Evolutionary conservation across 805 yeast genomes (phyloP).

Genomic region (Lipomyces yamanashiensis): DNA sequence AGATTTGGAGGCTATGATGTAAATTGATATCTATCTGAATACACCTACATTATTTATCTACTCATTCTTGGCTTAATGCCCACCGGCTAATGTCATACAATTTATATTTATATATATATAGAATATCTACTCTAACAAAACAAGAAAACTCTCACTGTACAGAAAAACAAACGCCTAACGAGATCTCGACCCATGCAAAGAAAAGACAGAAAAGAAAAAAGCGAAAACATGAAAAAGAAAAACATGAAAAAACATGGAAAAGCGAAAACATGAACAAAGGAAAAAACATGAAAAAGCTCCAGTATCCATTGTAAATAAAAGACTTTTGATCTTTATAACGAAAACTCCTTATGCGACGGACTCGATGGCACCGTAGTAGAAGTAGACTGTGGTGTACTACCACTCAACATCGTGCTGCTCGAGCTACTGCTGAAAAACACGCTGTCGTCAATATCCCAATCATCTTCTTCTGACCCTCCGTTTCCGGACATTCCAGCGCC

Average conservation of each 20-base stretch:
- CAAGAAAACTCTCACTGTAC: not conserved
- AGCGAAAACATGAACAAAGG: not conserved
- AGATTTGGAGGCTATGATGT: slow-evolving; percentile 68
- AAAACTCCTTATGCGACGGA: slow-evolving; percentile 31
- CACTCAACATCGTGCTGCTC: slow-evolving; percentile 26
- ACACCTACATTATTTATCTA: not conserved
- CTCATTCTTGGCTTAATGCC: not conserved
- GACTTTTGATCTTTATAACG: slow-evolving; percentile 19
- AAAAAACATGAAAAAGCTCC: not conserved
- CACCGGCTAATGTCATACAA: not conserved
- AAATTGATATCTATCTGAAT: slow-evolving; percentile 6
- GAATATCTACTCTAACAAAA: not conserved
- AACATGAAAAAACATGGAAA: not conserved
- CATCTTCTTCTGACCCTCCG: slow-evolving; percentile 24
- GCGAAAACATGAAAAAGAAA: not conserved
- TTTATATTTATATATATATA: not conserved
- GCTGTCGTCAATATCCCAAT: slow-evolving; percentile 38
- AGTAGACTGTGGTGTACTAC: slow-evolving; percentile 26
- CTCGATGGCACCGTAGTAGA: slow-evolving; percentile 34
- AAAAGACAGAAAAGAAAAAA: not conserved
- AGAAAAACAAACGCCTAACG: not conserved
- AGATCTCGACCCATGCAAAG: not conserved
- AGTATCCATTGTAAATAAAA: not conserved
- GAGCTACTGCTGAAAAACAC: slow-evolving; percentile 26
- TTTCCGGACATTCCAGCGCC: not conserved